Base-by-base conservation (phyloP, 441 rosid genomes). In the Breynia disticha region DNA sequence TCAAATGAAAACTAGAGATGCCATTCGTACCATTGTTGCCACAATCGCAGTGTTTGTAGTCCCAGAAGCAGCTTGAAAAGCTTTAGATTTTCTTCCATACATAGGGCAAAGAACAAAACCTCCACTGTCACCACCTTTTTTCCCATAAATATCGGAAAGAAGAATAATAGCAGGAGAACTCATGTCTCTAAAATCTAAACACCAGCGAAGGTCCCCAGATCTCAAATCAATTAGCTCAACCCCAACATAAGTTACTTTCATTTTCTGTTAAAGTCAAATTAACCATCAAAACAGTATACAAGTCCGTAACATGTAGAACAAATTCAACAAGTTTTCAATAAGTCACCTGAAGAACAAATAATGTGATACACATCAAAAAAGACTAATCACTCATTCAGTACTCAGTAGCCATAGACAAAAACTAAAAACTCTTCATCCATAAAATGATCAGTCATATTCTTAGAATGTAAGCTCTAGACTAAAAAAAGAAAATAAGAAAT, bases 71-170 rank as follows among this genome's bases (percentile, higher is more conserved):
- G 95, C 96, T 81, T 83, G 91, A 67, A 94, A 90, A 64, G 97
- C 97, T 83, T 94, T 94, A n/a, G 97, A 85, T 75, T 94, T 94
- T 70, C 97, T 87, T 62, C 97, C 99, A 75, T 90, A 90, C 59
- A 82, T 67, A 20, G 97, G 88, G 68, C 95, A 86, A 46, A 94
- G 81, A 72, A 94, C 74, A 62, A 94, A 94, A 65, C 90, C 91
- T 43, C 91, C 86, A 66, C 72, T 61, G 59, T 88, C 98, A 1
- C 66, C 50, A 50, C 67, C 69, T 73, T 78, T 89, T 69, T 83
- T 67, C 54, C 89, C 87, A 68, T 79, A 84, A 15, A 79, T 72
- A 81, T 87, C 97, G 59, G 88, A 73, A 57, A 94, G 86, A 44
- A 77, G 79, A 61, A 90, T 46, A 43, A 94, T 69, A 49, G 97